Percentiles rank a stretch among this genome's conserved stretches.
These are phyloP conservation scores for Gossypium armourianum DNA, from an alignment of 441 rosid genomes.

Conservation along the genomic window DNA sequence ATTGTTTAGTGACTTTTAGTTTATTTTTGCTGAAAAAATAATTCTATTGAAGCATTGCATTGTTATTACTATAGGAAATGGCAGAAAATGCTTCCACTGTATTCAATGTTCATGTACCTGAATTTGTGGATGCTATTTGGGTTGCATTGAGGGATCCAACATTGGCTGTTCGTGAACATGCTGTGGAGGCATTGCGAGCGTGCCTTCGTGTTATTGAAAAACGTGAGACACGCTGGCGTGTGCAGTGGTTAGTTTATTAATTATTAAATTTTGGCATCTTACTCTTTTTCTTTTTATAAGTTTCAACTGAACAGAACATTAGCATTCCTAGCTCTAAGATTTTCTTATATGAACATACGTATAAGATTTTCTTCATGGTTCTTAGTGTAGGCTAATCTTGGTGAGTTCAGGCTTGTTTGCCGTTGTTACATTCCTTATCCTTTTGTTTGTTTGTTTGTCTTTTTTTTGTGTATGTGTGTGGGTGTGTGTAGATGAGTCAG, in stretches of 20 bases:
- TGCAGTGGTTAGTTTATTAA: slow-evolving; percentile 77
- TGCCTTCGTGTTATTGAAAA: slow-evolving; percentile 97
- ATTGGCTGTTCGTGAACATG: slow-evolving; percentile 73
- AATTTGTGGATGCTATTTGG: slow-evolving; percentile 97
- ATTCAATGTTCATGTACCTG: slow-evolving; percentile 90
- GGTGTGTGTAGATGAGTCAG: background rate
- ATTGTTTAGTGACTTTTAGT: background rate
- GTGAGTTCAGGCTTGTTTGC: background rate
- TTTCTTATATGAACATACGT: background rate
- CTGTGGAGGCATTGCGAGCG: slow-evolving; percentile 97
- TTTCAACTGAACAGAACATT: background rate
- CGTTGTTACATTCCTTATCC: background rate
- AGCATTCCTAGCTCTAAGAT: background rate
- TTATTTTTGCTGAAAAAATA: background rate
- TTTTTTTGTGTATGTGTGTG: background rate
- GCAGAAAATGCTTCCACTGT: slow-evolving; percentile 99
- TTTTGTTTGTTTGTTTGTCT: background rate
- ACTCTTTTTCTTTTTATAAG: slow-evolving; percentile 5
- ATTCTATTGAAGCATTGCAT: slow-evolving; percentile 6
- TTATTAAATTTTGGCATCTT: slow-evolving; percentile 1
- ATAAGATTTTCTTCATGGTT: background rate
- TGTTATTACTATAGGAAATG: slow-evolving; percentile 64
- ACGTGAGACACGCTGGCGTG: slow-evolving; percentile 99
- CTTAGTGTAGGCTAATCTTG: background rate
- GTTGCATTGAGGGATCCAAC: slow-evolving; percentile 92